These are phyloP conservation scores for Hymenoscyphus fructigenus DNA, from an alignment of 2,329 filamentous ascomycete species.

Conservation along the genomic window DNA sequence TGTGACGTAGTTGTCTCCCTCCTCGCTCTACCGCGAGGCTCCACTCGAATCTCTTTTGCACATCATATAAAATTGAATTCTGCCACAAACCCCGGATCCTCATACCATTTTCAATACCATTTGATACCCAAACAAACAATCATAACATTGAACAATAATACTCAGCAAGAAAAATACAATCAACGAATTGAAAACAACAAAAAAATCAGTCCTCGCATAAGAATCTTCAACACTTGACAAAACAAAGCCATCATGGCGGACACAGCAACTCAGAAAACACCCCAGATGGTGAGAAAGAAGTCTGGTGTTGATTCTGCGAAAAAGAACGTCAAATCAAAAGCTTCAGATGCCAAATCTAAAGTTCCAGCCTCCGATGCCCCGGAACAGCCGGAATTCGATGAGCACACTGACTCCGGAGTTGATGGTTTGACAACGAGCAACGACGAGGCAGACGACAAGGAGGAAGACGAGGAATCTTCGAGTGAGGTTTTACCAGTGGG, in stretches of 20 bases:
- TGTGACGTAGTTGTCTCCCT: not conserved
- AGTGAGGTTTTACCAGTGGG: conserved; percentile 24
- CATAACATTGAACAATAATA: not conserved
- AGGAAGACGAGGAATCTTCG: conserved; percentile 16
- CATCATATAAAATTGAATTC: not conserved
- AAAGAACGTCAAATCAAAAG: conserved; percentile 12
- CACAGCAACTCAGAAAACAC: conserved; percentile 16
- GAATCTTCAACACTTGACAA: conserved; percentile 9
- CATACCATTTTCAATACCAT: conserved; percentile 4
- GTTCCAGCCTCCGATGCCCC: not conserved
- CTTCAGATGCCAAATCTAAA: conserved; percentile 5
- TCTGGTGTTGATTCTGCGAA: conserved; percentile 16
- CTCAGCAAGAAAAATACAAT: not conserved
- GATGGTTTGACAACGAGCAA: conserved; percentile 15
- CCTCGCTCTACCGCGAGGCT: not conserved
- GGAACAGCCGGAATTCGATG: conserved; percentile 9
- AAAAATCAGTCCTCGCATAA: not conserved
- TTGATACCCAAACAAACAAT: not conserved
- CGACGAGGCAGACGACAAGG: conserved; percentile 15
- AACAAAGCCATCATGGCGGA: conserved; percentile 26
- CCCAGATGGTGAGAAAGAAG: conserved; percentile 18
- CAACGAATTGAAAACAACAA: not conserved
- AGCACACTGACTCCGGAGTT: conserved; percentile 20
- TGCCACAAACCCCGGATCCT: not conserved
- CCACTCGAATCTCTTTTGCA: not conserved